A percentile compares a stretch with the other conserved stretches of the same genome.
Conservation (phyloP, 2,329 filamentous ascomycete genomes). For the Erysiphe neolycopersici region DNA sequence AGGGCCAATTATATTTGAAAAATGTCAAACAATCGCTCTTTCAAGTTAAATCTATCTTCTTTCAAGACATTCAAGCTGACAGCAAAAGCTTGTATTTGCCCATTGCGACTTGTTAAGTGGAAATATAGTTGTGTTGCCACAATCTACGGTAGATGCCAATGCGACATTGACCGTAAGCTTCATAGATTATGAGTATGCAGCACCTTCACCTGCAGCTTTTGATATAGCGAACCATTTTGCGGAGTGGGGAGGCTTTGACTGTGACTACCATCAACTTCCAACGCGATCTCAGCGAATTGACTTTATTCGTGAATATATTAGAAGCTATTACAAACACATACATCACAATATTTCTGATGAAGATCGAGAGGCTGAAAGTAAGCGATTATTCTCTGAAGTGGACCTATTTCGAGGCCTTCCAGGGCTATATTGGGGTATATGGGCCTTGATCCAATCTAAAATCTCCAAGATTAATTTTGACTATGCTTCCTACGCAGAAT, state of each 20-base stretch:
- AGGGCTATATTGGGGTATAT: constrained; percentile 79
- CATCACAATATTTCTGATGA: constrained; percentile 15
- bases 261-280: constrained; percentile 64
- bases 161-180: constrained; percentile 38
- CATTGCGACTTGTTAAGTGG: constrained; percentile 92
- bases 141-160: constrained; percentile 12
- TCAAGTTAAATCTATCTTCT: neutral
- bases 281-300: constrained; percentile 47
- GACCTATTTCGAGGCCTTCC: constrained; percentile 72
- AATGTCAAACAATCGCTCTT: neutral
- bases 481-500: constrained; percentile 74
- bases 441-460: constrained; percentile 79
- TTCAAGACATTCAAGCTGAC: constrained; percentile 5
- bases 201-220: constrained; percentile 79
- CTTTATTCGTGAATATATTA: constrained; percentile 66
- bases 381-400: constrained; percentile 51
- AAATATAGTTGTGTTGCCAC: constrained; percentile 68
- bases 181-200: constrained; percentile 97
- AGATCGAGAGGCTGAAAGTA: constrained; percentile 33
- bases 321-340: constrained; percentile 36
- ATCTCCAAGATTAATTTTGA: constrained; percentile 95
- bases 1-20: neutral
- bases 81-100: constrained; percentile 51
- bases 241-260: constrained; percentile 94
- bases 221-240: constrained; percentile 96